These are phyloP conservation scores for Meripilus lineatus DNA, from an alignment of 1,284 basidiomycete genomes.

Conservation along the genomic window DNA sequence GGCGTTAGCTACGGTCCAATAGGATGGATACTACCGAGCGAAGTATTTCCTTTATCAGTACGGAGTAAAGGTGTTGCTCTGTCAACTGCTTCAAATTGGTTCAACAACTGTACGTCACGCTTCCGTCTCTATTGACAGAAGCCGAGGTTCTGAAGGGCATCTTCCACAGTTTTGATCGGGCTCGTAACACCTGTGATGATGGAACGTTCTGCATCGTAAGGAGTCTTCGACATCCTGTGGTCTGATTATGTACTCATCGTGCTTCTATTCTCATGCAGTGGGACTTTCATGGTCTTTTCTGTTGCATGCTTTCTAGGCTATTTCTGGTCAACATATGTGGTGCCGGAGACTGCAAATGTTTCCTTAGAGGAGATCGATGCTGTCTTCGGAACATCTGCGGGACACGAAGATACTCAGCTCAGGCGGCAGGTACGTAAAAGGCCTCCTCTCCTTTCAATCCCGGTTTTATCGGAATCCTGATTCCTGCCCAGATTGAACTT, in stretches of 20 bases:
- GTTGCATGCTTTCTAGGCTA: slow-evolving; percentile 59
- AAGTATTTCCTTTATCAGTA: slow-evolving; percentile 85
- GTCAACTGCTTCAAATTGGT: slow-evolving; percentile 82
- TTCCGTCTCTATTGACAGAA: not conserved
- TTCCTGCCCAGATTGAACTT: slow-evolving; percentile 5
- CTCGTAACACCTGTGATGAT: slow-evolving; percentile 74
- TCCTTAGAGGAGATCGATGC: slow-evolving; percentile 75
- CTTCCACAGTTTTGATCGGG: slow-evolving; percentile 64
- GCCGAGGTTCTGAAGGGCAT: not conserved
- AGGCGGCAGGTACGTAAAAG: slow-evolving; percentile 40
- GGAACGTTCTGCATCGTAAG: slow-evolving; percentile 55
- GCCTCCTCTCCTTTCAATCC: not conserved
- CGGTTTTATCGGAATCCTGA: not conserved
- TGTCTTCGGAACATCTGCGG: slow-evolving; percentile 56
- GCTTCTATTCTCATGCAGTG: slow-evolving; percentile 31
- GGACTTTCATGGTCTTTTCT: slow-evolving; percentile 66
- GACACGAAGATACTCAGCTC: slow-evolving; percentile 44
- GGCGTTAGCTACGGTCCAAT: slow-evolving; percentile 82
- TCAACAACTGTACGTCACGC: slow-evolving; percentile 64
- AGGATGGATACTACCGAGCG: slow-evolving; percentile 79
- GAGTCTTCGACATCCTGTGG: slow-evolving; percentile 2
- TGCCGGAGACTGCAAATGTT: slow-evolving; percentile 75
- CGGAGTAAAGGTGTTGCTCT: slow-evolving; percentile 80
- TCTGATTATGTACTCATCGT: not conserved
- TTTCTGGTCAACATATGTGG: slow-evolving; percentile 60